Base-by-base conservation (phyloP, 2,329 filamentous ascomycete genomes). In the Calonectria hongkongensis region DNA sequence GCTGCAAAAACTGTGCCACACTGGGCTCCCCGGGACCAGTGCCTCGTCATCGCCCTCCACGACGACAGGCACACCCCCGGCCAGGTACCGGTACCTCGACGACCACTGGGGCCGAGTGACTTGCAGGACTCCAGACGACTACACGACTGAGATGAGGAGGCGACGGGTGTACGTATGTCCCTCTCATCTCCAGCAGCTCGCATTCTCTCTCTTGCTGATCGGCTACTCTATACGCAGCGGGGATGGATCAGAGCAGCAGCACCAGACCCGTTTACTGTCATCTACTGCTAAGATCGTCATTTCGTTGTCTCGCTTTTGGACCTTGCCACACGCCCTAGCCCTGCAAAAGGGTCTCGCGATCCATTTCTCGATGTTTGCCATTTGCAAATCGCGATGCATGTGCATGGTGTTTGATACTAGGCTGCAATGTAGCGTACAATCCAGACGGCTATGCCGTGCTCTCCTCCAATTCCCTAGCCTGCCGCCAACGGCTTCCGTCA, bases 21-120 rank as follows among this genome's bases (percentile, higher is more conserved):
- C 76, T 78, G 66, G 66, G 51, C 69, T 71, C 70, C 58, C 68
- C 71, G 66, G 68, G 63, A 78, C 77, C 78, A 80, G 80, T 84
- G 84, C 83, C 83, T 85, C 84, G 84, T 85, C 84, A 85, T 85
- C 84, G 79, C 79, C 81, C 77, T 73, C 75, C 73, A 76, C 70
- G 73, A 78, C 73, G 73, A 73, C 72, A 74, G 75, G 75, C 73
- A 79, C 74, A 78, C 76, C 77, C 76, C 76, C 47, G 50, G 64
- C 30, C 41, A 56, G 70, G 81, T 82, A 82, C 74, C 77, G 73
- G 78, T 82, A 82, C 81, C 70, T 80, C 70, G 48, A 28, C 21
- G 2, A n/a, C 41, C 39, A 39, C 30, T 45, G 67, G 43, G 66
- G 72, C 67, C 71, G 70, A 72, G 75, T 78, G 76, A 79, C 75